Base-by-base conservation (phyloP, 495 filamentous ascomycete genomes). In the Penicillium tannophilum region DNA sequence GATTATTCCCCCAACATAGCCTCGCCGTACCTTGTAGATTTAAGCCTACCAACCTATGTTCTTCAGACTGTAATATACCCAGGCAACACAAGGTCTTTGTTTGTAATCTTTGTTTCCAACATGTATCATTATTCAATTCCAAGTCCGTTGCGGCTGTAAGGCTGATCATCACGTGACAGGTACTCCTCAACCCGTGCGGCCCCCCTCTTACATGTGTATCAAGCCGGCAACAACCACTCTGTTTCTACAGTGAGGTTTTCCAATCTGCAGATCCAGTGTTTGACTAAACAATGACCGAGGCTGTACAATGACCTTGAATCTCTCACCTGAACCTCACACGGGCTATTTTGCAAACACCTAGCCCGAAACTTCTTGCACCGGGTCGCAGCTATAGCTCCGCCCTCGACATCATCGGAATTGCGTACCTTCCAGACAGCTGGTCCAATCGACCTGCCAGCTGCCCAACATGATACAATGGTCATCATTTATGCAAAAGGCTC, bases 401-500 rank as follows among this genome's bases (percentile, higher is more conserved):
- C 41, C 63, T 60, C 67, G 61, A 65, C 62, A 62, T 66, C 60
- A 64, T 61, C 63, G 58, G 39, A 53, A 54, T 55, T 36, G 55
- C 49, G 42, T 60, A 52, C 55, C 50, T 46, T 45, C 49, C 39
- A 44, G 17, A 48, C 35, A n/a, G 46, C 42, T 30, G 19, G 36
- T 55, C 12, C 14, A 42, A 16, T 24, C 47, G 26, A 39, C 55
- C 24, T 36, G 6, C 39, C 36, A 24, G 16, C 30, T 42, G 57
- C 50, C 48, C 67, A 74, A 54, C 70, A 91, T 90, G 88, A 88
- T 90, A 75, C 89, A 87, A 73, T 82, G 95, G 76, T 87, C 86
- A 59, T 89, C 86, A 71, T 87, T 98, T 71, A 89, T 98, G 62
- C 92, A 97, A 76, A 97, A 93, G 81, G 94, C 94, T 55, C 88